Evolutionary conservation across 23 red algal genomes (phyloP), one percentile per base, ranked within the genome.

Genomic region (Gracilariopsis chorda): DNA sequence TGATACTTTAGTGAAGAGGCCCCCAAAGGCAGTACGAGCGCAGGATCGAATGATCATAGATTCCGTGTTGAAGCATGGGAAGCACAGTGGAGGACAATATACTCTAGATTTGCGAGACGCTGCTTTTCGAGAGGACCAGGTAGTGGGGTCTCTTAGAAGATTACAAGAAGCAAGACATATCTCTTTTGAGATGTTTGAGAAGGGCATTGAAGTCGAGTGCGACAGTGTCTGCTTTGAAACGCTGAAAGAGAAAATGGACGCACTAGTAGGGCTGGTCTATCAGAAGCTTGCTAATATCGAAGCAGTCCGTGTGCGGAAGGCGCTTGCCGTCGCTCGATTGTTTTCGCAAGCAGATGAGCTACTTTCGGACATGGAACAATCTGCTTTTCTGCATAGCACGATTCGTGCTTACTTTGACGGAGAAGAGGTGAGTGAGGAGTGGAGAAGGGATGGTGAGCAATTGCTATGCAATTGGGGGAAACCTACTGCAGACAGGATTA

Each of bases 341-440:
- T 59, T 85, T 32, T 37, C 28, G 5, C 3, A 46, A 23, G 80
- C 80, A 56, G 80, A 85, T 40, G 7, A 59, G 12, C 16, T 85
- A 57, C 43, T 85, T 39, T 67, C 80, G 19, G 80, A 85, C 53
- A 10, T 2, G 7, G 80, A 85, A 57, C 80, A 85, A 36, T 48
- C 37, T 4, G 43, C 37, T 37, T 85, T 85, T 51, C 6, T 85
- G 5, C 80, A 85, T 57, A 20, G 9, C 1, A 10, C 3, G 6
- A 47, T 85, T 29, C 69, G 21, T 5, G 44, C 46, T 13, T 90
- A 90, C 56, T 79, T 90, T 41, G 82, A 11, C 1, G 60, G 1
- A 1, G 58, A 30, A 28, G 28, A 41, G n/a, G 2, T 45, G 59
- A 5, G 13, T 1, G 20, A 46, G 4, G 41, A 17, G 17, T 19